Base-by-base conservation (phyloP, 148 eudicot species). In the Rhododendron vialii region DNA sequence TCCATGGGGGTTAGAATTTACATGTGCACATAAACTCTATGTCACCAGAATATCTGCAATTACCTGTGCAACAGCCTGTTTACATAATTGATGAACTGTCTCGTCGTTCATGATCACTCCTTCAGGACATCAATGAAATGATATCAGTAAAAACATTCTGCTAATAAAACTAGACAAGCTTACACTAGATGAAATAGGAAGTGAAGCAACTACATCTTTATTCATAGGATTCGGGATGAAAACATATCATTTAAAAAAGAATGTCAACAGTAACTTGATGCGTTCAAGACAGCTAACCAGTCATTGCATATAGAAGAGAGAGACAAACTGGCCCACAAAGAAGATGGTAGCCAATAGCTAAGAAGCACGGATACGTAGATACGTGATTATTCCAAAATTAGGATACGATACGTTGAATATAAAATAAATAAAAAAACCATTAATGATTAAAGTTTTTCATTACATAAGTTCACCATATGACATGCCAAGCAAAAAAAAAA, bases 1-100 rank as follows among this genome's bases (percentile, higher is more conserved):
- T 76, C 78, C 28, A 43, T 0, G 80, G 65, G 33, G 65, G 4
- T 47, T 71, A 63, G 83, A 81, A 45, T 71, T 6, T 14, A 84
- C 14, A 13, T 30, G 7, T 12, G 18, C 48, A 76, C 12, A 36
- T 1, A 14, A 11, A 22, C 41, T 57, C 36, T 36, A 8, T 24
- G 76, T 45, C 41, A 84, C 35, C 41, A 51, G 8, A 81, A 80
- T 24, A 81, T 45, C 43, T 28, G 26, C 87, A 48, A 51, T 85
- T 87, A 95, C 99, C 98, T 97, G 99, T 41, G 98, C 87, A 53
- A 97, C 99, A 83, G 99, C 99, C 91, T 97, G 99, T 90, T 93
- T 97, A 86, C 99, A 97, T 82, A 97, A 85, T 84, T 97, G 99
- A 88, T 94, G 94, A 65, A 97, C 98, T 17, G 99, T 97, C 92